Percentiles rank a stretch among this genome's conserved stretches.
Evolutionary conservation across 2,329 filamentous ascomycete species (phyloP).

Genomic region (Blumeria hordei): DNA sequence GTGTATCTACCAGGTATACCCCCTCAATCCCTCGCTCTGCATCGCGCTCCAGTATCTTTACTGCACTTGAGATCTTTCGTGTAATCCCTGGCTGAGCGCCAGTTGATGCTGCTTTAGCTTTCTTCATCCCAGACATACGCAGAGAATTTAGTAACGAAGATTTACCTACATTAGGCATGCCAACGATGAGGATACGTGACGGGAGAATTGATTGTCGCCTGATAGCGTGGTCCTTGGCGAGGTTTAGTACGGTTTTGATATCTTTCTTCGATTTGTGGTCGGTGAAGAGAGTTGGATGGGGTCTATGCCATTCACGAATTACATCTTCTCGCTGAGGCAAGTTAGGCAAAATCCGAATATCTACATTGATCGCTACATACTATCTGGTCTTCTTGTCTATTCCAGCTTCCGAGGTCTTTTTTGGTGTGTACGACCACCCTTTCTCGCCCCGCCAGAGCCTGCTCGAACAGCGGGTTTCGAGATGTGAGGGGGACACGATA

Average conservation of each 20-base stretch:
- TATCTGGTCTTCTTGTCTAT: constrained; percentile 17
- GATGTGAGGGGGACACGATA: constrained; percentile 75
- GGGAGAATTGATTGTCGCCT: constrained; percentile 42
- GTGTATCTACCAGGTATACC: constrained; percentile 76
- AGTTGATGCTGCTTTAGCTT: constrained; percentile 51
- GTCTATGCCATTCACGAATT: constrained; percentile 27
- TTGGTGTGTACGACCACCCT: constrained; percentile 84
- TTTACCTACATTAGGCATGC: constrained; percentile 96
- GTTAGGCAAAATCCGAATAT: neutral
- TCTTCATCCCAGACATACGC: constrained; percentile 38
- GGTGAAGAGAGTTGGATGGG: constrained; percentile 27
- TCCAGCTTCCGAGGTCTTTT: constrained; percentile 40
- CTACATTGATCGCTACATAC: constrained; percentile 13
- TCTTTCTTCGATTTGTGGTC: constrained; percentile 22
- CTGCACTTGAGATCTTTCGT: constrained; percentile 56
- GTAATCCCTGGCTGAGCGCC: constrained; percentile 80
- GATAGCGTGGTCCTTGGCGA: constrained; percentile 25
- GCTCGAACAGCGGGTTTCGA: constrained; percentile 73
- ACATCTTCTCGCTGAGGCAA: constrained; percentile 22
- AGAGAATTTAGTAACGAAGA: constrained; percentile 80
- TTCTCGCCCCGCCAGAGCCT: constrained; percentile 39
- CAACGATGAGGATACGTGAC: constrained; percentile 67
- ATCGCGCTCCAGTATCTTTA: constrained; percentile 46
- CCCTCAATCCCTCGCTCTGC: constrained; percentile 18
- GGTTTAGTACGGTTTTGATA: constrained; percentile 19